Percentiles rank a stretch among this genome's conserved stretches.
Conservation (phyloP, 176 grass and related monocot genomes). For the Lolium perenne region DNA sequence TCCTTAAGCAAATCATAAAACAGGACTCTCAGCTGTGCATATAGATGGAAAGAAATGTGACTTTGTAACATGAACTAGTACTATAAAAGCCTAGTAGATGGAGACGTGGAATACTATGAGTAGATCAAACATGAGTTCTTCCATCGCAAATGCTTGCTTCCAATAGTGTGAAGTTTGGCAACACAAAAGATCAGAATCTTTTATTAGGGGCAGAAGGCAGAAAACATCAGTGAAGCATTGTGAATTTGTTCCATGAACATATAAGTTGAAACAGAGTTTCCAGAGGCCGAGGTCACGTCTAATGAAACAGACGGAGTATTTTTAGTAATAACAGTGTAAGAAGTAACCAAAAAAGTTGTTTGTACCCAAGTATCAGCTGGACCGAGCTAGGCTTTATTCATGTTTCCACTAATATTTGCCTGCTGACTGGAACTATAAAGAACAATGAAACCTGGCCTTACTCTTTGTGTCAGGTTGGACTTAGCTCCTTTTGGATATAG, state of each 20-base stretch:
- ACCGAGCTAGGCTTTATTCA: not conserved
- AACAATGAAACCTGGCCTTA: not conserved
- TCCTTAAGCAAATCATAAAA: not conserved
- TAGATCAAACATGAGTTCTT: slow-evolving; percentile 4
- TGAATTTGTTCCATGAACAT: not conserved
- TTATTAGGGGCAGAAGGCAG: not conserved
- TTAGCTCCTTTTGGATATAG: not conserved
- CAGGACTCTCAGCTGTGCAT: not conserved
- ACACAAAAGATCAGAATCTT: not conserved
- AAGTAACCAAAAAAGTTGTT: not conserved
- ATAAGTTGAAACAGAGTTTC: slow-evolving; percentile 1
- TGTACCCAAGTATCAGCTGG: slow-evolving; percentile 15
- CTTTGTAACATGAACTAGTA: not conserved
- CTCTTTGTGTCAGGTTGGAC: not conserved
- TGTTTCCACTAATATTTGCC: slow-evolving; percentile 23
- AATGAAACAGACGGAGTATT: not conserved
- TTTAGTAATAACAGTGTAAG: slow-evolving; percentile 6
- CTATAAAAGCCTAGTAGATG: not conserved
- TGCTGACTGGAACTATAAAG: not conserved
- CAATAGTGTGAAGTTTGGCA: slow-evolving; percentile 6
- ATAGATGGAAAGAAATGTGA: not conserved
- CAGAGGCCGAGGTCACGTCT: not conserved
- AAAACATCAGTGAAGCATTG: not conserved
- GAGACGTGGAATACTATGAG: not conserved
- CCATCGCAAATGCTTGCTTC: not conserved